Percentiles rank a stretch among this genome's conserved stretches.
Conservation (phyloP, 352 stramenopile genomes). For the Globisporangium megalacanthum region DNA sequence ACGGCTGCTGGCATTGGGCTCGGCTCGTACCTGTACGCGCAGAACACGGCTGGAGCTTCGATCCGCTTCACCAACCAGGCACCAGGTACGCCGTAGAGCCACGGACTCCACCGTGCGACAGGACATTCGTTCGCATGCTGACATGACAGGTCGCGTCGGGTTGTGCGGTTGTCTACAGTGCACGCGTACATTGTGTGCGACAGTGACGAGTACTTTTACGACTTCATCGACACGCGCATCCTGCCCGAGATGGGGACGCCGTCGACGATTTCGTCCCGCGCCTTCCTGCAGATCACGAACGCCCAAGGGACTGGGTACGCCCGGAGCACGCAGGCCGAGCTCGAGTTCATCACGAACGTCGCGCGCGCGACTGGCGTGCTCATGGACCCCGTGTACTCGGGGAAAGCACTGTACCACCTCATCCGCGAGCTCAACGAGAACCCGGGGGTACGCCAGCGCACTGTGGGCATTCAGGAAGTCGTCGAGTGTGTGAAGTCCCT, state of each 20-base stretch:
- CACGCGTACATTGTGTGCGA: constrained; percentile 87
- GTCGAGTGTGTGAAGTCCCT: not conserved
- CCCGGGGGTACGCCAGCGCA: constrained; percentile 24
- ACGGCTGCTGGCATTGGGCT: constrained; percentile 73
- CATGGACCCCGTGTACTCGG: constrained; percentile 86
- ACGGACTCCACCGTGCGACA: too few species aligned
- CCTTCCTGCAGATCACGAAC: constrained; percentile 80
- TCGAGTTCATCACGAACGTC: constrained; percentile 70
- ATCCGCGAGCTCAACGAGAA: constrained; percentile 67
- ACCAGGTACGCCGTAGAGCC: constrained; percentile 17
- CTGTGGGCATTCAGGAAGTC: not conserved
- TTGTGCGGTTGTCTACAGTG: constrained; percentile 9
- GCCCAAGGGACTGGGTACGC: constrained; percentile 79
- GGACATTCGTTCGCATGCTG: not conserved
- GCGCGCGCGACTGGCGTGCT: constrained; percentile 70
- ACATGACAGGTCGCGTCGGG: not conserved
- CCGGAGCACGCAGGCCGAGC: constrained; percentile 65
- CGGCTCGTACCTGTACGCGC: constrained; percentile 61
- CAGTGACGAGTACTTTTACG: constrained; percentile 79
- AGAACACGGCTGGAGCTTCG: constrained; percentile 2
- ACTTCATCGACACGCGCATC: constrained; percentile 72
- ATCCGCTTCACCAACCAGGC: constrained; percentile 35
- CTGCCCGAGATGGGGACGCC: constrained; percentile 63
- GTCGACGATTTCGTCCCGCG: constrained; percentile 37
- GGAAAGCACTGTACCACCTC: constrained; percentile 82